Evolutionary conservation across 176 grass and related monocot species (phyloP).

Genomic region (Tuctoria greenei): DNA sequence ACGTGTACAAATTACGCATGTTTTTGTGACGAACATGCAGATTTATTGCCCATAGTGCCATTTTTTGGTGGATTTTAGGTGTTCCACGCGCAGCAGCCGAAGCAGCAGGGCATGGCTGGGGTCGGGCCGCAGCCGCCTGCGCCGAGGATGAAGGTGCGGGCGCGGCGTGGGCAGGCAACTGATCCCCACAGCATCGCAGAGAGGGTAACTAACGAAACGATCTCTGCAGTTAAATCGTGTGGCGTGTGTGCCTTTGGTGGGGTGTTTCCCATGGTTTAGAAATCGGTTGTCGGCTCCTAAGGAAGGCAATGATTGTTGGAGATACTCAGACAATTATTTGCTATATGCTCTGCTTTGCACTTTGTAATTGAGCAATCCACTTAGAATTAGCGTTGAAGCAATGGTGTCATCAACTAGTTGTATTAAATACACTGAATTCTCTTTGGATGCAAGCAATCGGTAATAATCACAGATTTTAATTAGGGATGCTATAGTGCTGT

Average conservation of each 20-base stretch:
- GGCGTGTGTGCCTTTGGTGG: neutral
- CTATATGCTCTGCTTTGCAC: neutral
- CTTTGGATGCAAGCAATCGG: slow-evolving; percentile 21
- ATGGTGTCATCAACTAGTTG: neutral
- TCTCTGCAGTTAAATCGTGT: neutral
- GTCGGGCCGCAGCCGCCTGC: slow-evolving; percentile 60
- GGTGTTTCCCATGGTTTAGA: neutral
- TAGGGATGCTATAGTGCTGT: neutral
- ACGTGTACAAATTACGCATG: neutral
- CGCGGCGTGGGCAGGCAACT: slow-evolving; percentile 86
- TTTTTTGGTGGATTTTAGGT: slow-evolving; percentile 45
- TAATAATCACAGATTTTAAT: neutral
- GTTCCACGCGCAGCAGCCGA: slow-evolving; percentile 70
- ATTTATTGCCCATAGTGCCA: neutral
- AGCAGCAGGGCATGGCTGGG: slow-evolving; percentile 52
- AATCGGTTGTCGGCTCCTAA: neutral
- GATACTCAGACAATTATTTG: neutral
- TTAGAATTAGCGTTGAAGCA: neutral
- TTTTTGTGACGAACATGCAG: neutral
- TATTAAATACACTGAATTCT: slow-evolving; percentile 21
- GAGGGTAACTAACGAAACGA: slow-evolving; percentile 63
- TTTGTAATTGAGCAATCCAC: neutral
- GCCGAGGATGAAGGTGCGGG: slow-evolving; percentile 88
- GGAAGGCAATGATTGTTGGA: neutral
- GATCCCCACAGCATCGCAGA: slow-evolving; percentile 98